These are phyloP conservation scores for Plasmodium chabaudi DNA, from an alignment of 169 alveolate species.

Conservation along the genomic window DNA sequence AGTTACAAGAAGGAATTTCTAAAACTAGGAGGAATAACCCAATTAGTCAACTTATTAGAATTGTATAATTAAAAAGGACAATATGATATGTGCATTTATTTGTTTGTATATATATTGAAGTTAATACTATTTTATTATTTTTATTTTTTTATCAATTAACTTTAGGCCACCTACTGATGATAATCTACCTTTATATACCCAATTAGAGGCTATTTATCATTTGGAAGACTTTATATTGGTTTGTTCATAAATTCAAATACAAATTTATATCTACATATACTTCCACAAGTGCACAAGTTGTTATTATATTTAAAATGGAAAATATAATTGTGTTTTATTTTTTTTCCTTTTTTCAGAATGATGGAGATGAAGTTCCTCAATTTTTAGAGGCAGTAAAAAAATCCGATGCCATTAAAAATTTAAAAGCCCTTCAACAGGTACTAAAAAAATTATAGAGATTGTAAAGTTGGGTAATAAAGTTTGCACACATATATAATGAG, in stretches of 20 bases:
- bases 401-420: slow-evolving; percentile 84
- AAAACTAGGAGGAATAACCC: slow-evolving; percentile 88
- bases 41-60: slow-evolving; percentile 83
- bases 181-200: slow-evolving; percentile 88
- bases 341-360: slow-evolving; percentile 37
- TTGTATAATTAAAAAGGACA: slow-evolving; percentile 40
- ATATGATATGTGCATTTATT: neutral
- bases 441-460: neutral
- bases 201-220: slow-evolving; percentile 92
- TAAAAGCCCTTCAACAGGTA: slow-evolving; percentile 81
- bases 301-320: neutral
- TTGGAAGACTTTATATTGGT: slow-evolving; percentile 91
- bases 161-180: slow-evolving; percentile 79
- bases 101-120: neutral
- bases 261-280: neutral
- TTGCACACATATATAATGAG: too few relatives aligned
- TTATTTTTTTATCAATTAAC: slow-evolving; percentile 1
- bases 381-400: slow-evolving; percentile 85
- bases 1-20: slow-evolving; percentile 90
- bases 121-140: neutral
- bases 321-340: neutral
- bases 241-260: neutral
- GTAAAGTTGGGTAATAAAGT: neutral
- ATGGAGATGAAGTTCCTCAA: slow-evolving; percentile 85
- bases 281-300: neutral